These are phyloP conservation scores for Zygosaccharomyces pseudobailii DNA, from an alignment of 1,139 yeast genomes.

Conservation along the genomic window DNA sequence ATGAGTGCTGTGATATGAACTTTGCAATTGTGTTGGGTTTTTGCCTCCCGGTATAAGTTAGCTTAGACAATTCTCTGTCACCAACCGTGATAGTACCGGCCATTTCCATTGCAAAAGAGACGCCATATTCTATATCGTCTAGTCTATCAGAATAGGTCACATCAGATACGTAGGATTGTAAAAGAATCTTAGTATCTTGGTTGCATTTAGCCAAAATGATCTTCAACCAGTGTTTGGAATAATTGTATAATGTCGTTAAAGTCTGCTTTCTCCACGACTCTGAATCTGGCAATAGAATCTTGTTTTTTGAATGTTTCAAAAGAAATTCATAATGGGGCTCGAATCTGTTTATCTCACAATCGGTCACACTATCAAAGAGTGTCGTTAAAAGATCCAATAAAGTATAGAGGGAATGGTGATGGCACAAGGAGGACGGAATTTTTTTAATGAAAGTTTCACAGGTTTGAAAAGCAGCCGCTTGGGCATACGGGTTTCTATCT, in stretches of 20 bases:
- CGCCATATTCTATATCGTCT: slow-evolving; percentile 61
- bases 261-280: slow-evolving; percentile 72
- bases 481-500: slow-evolving; percentile 70
- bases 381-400: slow-evolving; percentile 75
- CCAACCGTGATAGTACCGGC: slow-evolving; percentile 66
- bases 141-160: slow-evolving; percentile 30
- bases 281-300: slow-evolving; percentile 70
- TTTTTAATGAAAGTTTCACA: slow-evolving; percentile 63
- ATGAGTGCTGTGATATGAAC: slow-evolving; percentile 71
- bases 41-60: slow-evolving; percentile 30
- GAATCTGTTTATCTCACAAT: slow-evolving; percentile 82
- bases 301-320: slow-evolving; percentile 57
- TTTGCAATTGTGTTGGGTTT: slow-evolving; percentile 61
- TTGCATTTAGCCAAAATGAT: slow-evolving; percentile 51
- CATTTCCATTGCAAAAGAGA: slow-evolving; percentile 84
- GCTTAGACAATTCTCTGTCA: slow-evolving; percentile 50
- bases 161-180: slow-evolving; percentile 68
- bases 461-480: slow-evolving; percentile 75
- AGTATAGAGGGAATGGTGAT: slow-evolving; percentile 66
- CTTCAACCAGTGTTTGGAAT: slow-evolving; percentile 65
- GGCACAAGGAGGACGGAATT: slow-evolving; percentile 81
- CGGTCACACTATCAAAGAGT: slow-evolving; percentile 73
- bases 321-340: slow-evolving; percentile 71
- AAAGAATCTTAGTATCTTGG: slow-evolving; percentile 70
- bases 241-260: slow-evolving; percentile 52